Evolutionary conservation across 2,329 filamentous ascomycete genomes (phyloP).

Genomic region (Stachybotrys echinatus): DNA sequence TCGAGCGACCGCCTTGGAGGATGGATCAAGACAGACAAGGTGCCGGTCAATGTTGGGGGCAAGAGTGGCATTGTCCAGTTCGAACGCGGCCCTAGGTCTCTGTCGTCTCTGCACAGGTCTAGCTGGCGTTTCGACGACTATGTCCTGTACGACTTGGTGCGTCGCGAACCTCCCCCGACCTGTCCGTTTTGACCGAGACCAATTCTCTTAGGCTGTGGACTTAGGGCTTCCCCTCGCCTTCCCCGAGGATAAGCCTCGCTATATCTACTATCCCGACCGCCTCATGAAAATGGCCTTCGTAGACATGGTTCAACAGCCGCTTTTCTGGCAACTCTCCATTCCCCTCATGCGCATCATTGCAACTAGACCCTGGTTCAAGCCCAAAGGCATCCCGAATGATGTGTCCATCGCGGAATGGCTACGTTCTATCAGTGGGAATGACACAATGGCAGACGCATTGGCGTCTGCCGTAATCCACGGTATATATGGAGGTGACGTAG

Average conservation of each 20-base stretch:
- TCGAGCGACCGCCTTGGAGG: constrained; percentile 65
- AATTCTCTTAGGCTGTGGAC: constrained; percentile 24
- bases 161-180: constrained; percentile 15
- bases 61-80: constrained; percentile 59
- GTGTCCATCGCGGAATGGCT: constrained; percentile 31
- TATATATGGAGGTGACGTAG: constrained; percentile 86
- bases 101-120: constrained; percentile 48
- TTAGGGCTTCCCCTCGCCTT: constrained; percentile 39
- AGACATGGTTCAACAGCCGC: neutral
- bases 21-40: constrained; percentile 68
- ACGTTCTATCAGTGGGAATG: constrained; percentile 20
- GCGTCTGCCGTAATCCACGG: constrained; percentile 76
- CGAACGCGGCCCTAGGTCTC: constrained; percentile 77
- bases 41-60: constrained; percentile 52
- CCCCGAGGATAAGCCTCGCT: constrained; percentile 51
- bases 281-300: neutral
- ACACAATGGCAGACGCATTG: constrained; percentile 60
- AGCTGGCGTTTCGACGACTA: constrained; percentile 51
- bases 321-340: neutral
- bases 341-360: neutral
- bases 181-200: constrained; percentile 4
- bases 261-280: constrained; percentile 83
- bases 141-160: constrained; percentile 66
- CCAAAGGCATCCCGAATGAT: constrained; percentile 17
- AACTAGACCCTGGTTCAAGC: no score